These are phyloP conservation scores for Nigrospora sphaerica DNA, from an alignment of 2,329 filamentous ascomycete genomes.

Conservation along the genomic window DNA sequence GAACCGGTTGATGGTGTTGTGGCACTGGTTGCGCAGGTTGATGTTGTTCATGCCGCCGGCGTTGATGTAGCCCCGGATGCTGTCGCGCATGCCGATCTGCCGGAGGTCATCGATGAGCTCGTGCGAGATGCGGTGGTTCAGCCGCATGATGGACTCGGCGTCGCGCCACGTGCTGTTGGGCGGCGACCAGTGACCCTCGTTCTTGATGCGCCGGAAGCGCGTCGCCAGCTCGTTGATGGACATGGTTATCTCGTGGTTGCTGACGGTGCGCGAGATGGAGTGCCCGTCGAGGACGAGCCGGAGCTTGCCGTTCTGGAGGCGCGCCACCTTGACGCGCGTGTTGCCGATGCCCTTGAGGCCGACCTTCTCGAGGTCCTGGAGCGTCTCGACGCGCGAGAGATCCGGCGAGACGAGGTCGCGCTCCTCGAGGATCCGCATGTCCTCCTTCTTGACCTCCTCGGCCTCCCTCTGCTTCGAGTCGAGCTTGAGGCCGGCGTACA, in stretches of 20 bases:
- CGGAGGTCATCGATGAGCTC: constrained; percentile 23
- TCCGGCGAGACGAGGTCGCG: constrained; percentile 34
- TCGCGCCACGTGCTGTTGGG: constrained; percentile 34
- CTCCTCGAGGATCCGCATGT: constrained; percentile 33
- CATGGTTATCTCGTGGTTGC: constrained; percentile 30
- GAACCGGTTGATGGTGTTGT: constrained; percentile 22
- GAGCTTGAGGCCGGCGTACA: constrained; percentile 33
- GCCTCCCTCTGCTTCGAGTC: constrained; percentile 28
- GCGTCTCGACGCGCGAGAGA: constrained; percentile 27
- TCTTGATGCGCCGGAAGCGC: constrained; percentile 24
- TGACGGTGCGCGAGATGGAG: constrained; percentile 25
- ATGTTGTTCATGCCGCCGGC: background rate
- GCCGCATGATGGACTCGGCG: constrained; percentile 25
- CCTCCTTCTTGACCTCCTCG: constrained; percentile 28
- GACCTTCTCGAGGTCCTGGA: constrained; percentile 30
- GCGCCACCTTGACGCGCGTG: constrained; percentile 29
- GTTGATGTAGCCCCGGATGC: background rate
- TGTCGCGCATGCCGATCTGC: constrained; percentile 15
- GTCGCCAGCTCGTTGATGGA: constrained; percentile 32
- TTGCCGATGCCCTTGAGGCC: constrained; percentile 29
- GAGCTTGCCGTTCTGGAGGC: constrained; percentile 37
- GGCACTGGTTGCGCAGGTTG: constrained; percentile 7
- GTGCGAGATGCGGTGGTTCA: constrained; percentile 22
- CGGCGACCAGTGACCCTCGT: constrained; percentile 25
- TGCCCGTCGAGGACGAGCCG: constrained; percentile 29